Base-by-base conservation (phyloP, 495 filamentous ascomycete species). In the Xylaria castorea region DNA sequence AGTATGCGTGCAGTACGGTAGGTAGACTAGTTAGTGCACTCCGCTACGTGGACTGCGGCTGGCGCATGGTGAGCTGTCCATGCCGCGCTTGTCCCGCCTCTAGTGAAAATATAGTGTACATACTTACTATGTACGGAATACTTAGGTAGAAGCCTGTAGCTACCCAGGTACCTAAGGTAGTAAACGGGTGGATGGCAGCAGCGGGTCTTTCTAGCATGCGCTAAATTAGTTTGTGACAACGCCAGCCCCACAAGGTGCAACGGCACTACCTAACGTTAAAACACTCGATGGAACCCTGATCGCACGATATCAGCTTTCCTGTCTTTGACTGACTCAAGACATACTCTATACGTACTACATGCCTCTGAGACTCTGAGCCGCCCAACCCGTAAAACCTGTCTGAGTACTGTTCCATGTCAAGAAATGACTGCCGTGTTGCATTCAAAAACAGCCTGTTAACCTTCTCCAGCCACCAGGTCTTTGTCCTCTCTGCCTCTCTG, bases 351-450 rank as follows among this genome's bases (percentile, higher is more conserved):
- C 8, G 25, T 32, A 14, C 36, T 12, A 6, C 27, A 57, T 25
- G 27, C 1, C 22, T 16, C 44, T 18, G 38, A 44, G 46, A 51
- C 48, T 22, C 44, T 25, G n/a, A 51, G 18, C 44, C 64, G 27
- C 25, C 46, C 30, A 32, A 53, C 18, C 48, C 64, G 64, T 67
- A 53, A 67, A n/a, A 40, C 30, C 48, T 34, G 64, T 5, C 63
- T 66, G 63, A 66, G 44, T 50, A 46, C 63, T 51, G 44, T 51
- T 51, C 44, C 64, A 67, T 32, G 64, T 48, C 64, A 53, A 30
- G 9, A 20, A 38, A 20, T 32, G 34, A 38, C 32, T 7, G 46
- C 64, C 27, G 5, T 27, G 11, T 38, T 32, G 8, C 62, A 48
- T 65, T 57, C 53, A 18, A 57, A 18, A 55, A 11, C 38, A 48